Percentiles rank a stretch among this genome's conserved stretches.
Conservation (phyloP, 768 basidiomycete genomes). For the Mycena haematopus region DNA sequence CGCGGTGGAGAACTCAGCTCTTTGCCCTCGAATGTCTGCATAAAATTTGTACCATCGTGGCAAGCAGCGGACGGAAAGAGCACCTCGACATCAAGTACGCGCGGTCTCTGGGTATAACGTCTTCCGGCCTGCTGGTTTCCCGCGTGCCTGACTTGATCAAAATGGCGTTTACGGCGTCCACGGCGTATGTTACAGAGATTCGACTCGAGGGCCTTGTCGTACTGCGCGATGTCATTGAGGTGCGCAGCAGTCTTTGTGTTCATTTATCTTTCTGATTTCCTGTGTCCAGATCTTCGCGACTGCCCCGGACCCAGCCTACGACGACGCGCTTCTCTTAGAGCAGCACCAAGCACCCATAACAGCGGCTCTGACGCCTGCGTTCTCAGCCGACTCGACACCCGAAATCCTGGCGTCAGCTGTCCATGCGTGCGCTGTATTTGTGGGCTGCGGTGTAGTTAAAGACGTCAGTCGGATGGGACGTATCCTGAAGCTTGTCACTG, state of each 20-base stretch:
- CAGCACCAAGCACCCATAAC: slow-evolving; percentile 99
- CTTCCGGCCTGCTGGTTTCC: slow-evolving; percentile 74
- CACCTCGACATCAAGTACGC: slow-evolving; percentile 85
- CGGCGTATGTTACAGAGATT: slow-evolving; percentile 96
- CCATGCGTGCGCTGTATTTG: slow-evolving; percentile 92
- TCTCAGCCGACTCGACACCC: slow-evolving; percentile 87
- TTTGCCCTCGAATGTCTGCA: slow-evolving; percentile 95
- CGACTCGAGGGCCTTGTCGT: slow-evolving; percentile 71
- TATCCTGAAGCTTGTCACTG: slow-evolving; percentile 87
- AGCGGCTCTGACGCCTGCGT: slow-evolving; percentile 95
- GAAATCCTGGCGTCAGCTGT: slow-evolving; percentile 94
- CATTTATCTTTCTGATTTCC: too few relatives aligned
- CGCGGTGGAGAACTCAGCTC: slow-evolving; percentile 96
- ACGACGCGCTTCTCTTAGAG: slow-evolving; percentile 87
- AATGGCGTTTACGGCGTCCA: slow-evolving; percentile 98
- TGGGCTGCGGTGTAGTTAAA: slow-evolving; percentile 93
- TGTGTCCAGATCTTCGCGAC: slow-evolving; percentile 86
- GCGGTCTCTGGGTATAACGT: slow-evolving; percentile 59
- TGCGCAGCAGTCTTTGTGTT: slow-evolving; percentile 45
- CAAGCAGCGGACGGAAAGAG: slow-evolving; percentile 75
- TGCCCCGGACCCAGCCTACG: slow-evolving; percentile 83
- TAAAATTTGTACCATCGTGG: slow-evolving; percentile 80
- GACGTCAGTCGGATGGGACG: slow-evolving; percentile 92
- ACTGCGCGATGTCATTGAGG: slow-evolving; percentile 91
- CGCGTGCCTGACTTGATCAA: slow-evolving; percentile 92